Evolutionary conservation across 2,329 filamentous ascomycete genomes (phyloP), one percentile per base, ranked within the genome.

Genomic region (Dothidotthia symphoricarpi): DNA sequence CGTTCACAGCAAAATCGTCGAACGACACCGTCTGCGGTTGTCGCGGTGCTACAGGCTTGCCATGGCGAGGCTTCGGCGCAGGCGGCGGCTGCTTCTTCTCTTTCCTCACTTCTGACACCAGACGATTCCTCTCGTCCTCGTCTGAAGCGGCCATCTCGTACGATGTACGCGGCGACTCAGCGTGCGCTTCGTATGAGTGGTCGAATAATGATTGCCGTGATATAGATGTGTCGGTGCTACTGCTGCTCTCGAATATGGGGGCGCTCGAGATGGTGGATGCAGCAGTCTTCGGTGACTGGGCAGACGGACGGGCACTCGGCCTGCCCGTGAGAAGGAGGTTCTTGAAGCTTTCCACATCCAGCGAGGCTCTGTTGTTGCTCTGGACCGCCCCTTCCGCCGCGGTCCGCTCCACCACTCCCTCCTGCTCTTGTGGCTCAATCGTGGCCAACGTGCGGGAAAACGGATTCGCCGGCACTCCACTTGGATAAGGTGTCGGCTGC

Each of bases 291-390:
- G 60, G 36, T 28, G 61, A 37, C 35, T 55, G 54, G 29, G 46
- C 51, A 45, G 59, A 47, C 39, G 37, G 43, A 22, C 57, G 51
- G 45, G 58, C 65, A 44, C 60, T 75, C 24, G 77, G 61, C 53
- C 81, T 79, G 14, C 87, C 87, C 0, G 86, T 93, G 69, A 93
- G 73, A 31, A 93, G 74, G 44, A 93, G 68, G 42, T 83, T 77
- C 57, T 82, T 83, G 68, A 93, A 93, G 6, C 86, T 82, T 58
- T 88, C 81, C 1, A 91, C 87, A 58, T 93, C 85, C 47, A 91
- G 67, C 0, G 80, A 75, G 25, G 61, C 63, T 57, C 61, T 68
- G 31, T 52, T 47, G 39, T 48, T 53, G 49, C 53, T 46, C 44
- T 39, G 28, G n/a, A 45, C 30, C 35, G 43, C 32, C 39, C 53